Evolutionary conservation across 345 rosid species (phyloP).

Genomic region (Durio zibethinus): DNA sequence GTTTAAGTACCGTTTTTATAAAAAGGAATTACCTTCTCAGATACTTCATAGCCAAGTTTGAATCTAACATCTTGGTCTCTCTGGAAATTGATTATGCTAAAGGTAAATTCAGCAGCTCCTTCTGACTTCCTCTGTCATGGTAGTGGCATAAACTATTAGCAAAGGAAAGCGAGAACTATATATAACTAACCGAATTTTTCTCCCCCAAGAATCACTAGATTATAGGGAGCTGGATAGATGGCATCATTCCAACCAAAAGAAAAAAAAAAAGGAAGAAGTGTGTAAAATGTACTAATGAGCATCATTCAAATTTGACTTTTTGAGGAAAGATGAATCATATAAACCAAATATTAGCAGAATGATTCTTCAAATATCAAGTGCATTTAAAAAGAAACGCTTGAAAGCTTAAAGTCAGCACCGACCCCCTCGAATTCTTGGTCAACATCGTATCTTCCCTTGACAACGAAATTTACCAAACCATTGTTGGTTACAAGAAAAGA

Average conservation of each 20-base stretch:
- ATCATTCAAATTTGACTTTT: not conserved
- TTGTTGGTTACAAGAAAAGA: slow-evolving; percentile 58
- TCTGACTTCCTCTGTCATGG: slow-evolving; percentile 60
- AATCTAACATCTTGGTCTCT: slow-evolving; percentile 75
- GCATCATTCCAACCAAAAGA: not conserved
- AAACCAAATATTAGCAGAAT: not conserved
- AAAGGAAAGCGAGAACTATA: not conserved
- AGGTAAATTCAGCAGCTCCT: slow-evolving; percentile 82
- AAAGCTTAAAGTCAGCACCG: not conserved
- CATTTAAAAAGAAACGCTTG: not conserved
- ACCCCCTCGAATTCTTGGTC: slow-evolving; percentile 82
- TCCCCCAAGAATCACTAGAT: not conserved
- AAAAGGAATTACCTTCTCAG: slow-evolving; percentile 53
- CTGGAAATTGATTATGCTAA: slow-evolving; percentile 67
- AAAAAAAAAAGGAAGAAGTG: not conserved
- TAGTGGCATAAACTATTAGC: slow-evolving; percentile 5
- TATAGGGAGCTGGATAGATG: not conserved
- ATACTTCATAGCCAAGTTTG: slow-evolving; percentile 75
- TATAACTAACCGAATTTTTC: not conserved
- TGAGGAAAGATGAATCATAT: not conserved
- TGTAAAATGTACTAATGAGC: not conserved
- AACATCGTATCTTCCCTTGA: slow-evolving; percentile 67
- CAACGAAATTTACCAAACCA: slow-evolving; percentile 49
- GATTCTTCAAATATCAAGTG: not conserved
- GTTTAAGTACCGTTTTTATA: not conserved